Evolutionary conservation across 169 alveolate species (phyloP).

Genomic region (Cryptosporidium muris): DNA sequence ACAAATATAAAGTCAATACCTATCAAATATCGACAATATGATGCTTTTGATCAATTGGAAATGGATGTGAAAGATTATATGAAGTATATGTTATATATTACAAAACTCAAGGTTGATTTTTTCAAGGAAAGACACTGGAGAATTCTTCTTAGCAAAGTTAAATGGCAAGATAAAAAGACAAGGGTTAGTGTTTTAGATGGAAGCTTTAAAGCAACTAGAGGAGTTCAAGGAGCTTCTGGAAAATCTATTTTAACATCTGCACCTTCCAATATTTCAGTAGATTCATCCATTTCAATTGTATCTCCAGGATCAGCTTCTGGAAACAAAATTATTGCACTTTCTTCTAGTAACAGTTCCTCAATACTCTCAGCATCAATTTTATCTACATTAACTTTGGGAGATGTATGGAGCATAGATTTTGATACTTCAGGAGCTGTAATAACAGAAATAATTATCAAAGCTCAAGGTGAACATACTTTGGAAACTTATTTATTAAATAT

Average conservation of each 20-base stretch:
- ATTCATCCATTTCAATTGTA: no score
- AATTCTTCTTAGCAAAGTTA: slow-evolving; percentile 81
- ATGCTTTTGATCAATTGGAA: slow-evolving; percentile 91
- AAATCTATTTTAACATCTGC: background rate
- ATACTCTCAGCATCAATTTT: slow-evolving; percentile 41
- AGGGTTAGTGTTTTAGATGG: background rate
- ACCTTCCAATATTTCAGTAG: background rate
- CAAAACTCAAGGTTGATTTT: slow-evolving; percentile 93
- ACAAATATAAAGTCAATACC: slow-evolving; percentile 86
- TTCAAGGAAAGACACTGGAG: slow-evolving; percentile 98
- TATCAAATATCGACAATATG: slow-evolving; percentile 87
- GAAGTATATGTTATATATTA: slow-evolving; percentile 74
- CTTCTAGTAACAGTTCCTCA: slow-evolving; percentile 20
- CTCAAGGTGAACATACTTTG: slow-evolving; percentile 96
- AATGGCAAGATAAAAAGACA: background rate
- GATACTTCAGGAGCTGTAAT: slow-evolving; percentile 8
- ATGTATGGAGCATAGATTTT: slow-evolving; percentile 85
- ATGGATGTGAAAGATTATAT: slow-evolving; percentile 75
- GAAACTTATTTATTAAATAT: slow-evolving; percentile 89
- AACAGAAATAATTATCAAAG: slow-evolving; percentile 89
- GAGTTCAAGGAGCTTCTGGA: background rate
- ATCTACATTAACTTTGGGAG: slow-evolving; percentile 88
- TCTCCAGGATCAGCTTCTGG: no score
- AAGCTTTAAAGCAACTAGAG: background rate
- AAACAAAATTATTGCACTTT: background rate